These are phyloP conservation scores for Candida insectorum DNA, from an alignment of 805 yeast species.

Conservation along the genomic window DNA sequence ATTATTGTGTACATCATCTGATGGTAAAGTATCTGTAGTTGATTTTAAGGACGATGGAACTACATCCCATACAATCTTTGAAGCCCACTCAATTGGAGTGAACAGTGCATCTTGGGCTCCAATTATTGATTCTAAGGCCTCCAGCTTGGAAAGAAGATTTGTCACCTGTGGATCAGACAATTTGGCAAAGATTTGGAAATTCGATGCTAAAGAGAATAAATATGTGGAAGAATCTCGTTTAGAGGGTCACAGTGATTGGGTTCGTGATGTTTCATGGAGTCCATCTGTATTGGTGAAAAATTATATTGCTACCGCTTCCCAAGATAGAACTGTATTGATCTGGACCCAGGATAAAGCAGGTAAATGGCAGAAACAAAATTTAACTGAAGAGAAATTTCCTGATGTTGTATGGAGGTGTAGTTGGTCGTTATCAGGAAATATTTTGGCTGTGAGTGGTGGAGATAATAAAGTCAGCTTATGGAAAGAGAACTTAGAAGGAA, in stretches of 20 bases:
- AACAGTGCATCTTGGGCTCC: conserved; percentile 97
- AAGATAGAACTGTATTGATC: conserved; percentile 89
- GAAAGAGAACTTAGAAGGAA: conserved; percentile 91
- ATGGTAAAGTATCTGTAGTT: conserved; percentile 86
- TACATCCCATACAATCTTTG: conserved; percentile 56
- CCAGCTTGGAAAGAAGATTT: conserved; percentile 59
- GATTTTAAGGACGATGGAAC: conserved; percentile 91
- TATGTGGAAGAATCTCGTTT: conserved; percentile 74
- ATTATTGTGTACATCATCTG: conserved; percentile 85
- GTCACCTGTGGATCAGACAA: conserved; percentile 96
- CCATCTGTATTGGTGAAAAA: conserved; percentile 84
- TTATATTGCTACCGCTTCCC: conserved; percentile 94
- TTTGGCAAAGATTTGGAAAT: conserved; percentile 86
- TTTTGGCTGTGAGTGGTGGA: conserved; percentile 93
- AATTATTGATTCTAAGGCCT: conserved; percentile 29
- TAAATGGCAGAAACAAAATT: conserved; percentile 76
- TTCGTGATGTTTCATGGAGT: conserved; percentile 97
- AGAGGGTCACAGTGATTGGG: conserved; percentile 97
- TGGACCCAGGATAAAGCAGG: conserved; percentile 81
- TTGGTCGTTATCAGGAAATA: conserved; percentile 95
- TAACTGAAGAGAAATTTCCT: conserved; percentile 81
- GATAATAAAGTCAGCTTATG: conserved; percentile 94
- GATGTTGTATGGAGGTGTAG: conserved; percentile 98
- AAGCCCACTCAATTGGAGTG: conserved; percentile 91
- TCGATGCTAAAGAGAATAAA: conserved; percentile 49